These are phyloP conservation scores for Phialocephala sp. DNA, from an alignment of 2,329 filamentous ascomycete species.

Conservation along the genomic window DNA sequence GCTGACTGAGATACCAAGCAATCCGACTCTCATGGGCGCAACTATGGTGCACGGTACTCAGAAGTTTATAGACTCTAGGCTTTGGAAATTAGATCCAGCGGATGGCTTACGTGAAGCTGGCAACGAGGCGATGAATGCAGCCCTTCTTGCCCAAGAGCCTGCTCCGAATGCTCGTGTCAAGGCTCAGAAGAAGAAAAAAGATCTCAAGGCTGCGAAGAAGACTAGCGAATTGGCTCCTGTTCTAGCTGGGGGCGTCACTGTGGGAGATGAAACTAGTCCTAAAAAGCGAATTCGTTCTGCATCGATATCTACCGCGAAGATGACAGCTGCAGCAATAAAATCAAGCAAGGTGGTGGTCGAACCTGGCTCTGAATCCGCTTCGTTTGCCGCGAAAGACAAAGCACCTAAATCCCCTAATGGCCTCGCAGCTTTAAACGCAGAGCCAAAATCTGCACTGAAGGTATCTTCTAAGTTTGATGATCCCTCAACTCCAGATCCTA, in stretches of 20 bases:
- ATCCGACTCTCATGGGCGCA: constrained; percentile 60
- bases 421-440: too few relatives aligned
- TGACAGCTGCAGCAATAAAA: neutral
- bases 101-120: constrained; percentile 33
- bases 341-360: neutral
- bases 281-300: constrained; percentile 25
- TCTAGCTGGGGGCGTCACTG: constrained; percentile 35
- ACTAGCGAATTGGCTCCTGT: constrained; percentile 17
- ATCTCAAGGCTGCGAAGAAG: constrained; percentile 22
- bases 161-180: constrained; percentile 15
- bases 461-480: too few relatives aligned
- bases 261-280: constrained; percentile 29
- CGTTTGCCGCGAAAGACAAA: too few relatives aligned
- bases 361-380: neutral
- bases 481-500: constrained; percentile 21
- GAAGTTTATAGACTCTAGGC: constrained; percentile 52
- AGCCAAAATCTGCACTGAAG: too few relatives aligned
- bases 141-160: neutral
- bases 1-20: constrained; percentile 54
- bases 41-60: constrained; percentile 59
- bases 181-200: constrained; percentile 8
- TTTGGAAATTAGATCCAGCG: constrained; percentile 31
- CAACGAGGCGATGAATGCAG: constrained; percentile 31
- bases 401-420: too few relatives aligned
- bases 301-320: neutral